Evolutionary conservation across 2,329 filamentous ascomycete genomes (phyloP), one percentile per base, ranked within the genome.

Genomic region (Chrysoporthe deuterocubensis): DNA sequence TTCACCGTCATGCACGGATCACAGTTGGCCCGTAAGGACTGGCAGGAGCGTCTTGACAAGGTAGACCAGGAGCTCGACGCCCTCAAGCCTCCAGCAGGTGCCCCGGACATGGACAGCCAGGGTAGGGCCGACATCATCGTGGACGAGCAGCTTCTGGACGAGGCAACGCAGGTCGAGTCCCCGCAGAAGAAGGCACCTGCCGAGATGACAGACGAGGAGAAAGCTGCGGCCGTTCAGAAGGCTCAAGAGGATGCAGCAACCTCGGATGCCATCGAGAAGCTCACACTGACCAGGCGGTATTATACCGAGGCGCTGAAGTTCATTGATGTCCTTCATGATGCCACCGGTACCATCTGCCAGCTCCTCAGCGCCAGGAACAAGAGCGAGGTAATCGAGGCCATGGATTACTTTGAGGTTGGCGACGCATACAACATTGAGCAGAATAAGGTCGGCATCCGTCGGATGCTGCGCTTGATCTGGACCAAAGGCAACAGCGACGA

Each of bases 401-500:
- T 99, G 89, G 96, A 99, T 77, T 99, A 96, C 80, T 97, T 99
- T 73, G 94, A 96, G 73, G 89, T 97, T 57, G 91, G 96, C 57
- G 94, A 99, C 77, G 95, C 94, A 6, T 98, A 98, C 84, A 96
- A 96, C 78, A 91, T 99, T 68, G 92, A 97, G 78, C 93, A 96
- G 72, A 94, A 96, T 76, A 94, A 97, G 78, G 82, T 91, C 50
- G 96, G 96, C 67, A 98, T 99, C 75, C 89, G 95, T 68, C 91
- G 94, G 67, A 99, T 99, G 96, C 85, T 99, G 71, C 90, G 95
- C 64, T 85, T 99, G 26, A 99, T 99, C 78, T 99, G 96, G 96
- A 99, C 96, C 71, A 99, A 99, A 81, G 95, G 96, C 73, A 99
- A 98, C 80, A 98, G 94, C 74, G 96, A 99, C 75, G 96, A 99